A percentile compares a stretch with the other conserved stretches of the same genome.
Conservation (phyloP, 2,329 filamentous ascomycete species). For the Fusarium dimerum region DNA sequence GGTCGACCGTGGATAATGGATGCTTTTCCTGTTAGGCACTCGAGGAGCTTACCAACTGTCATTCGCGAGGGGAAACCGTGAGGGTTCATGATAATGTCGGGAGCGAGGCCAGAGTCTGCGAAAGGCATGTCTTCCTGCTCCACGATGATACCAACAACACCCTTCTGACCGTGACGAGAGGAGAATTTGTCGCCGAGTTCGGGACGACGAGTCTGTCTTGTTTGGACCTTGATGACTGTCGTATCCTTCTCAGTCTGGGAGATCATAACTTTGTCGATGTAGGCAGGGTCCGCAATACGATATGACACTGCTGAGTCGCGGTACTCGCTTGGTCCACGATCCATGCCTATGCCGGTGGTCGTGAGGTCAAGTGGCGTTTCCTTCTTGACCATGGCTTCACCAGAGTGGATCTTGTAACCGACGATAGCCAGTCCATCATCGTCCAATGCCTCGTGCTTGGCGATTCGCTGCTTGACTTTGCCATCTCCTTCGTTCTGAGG, state of each 20-base stretch:
- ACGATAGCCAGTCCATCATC: slow-evolving; percentile 87
- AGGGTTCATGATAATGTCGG: slow-evolving; percentile 99
- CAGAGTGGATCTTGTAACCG: slow-evolving; percentile 73
- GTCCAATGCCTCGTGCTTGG: slow-evolving; percentile 74
- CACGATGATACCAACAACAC: slow-evolving; percentile 94
- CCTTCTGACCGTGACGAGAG: slow-evolving; percentile 96
- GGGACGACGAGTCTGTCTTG: slow-evolving; percentile 90
- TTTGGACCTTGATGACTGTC: slow-evolving; percentile 89
- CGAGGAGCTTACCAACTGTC: slow-evolving; percentile 97
- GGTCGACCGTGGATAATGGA: slow-evolving; percentile 82
- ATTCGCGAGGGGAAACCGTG: slow-evolving; percentile 99
- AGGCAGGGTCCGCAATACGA: slow-evolving; percentile 78
- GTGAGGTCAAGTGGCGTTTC: slow-evolving; percentile 78
- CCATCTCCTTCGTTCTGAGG: slow-evolving; percentile 57
- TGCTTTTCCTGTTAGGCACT: slow-evolving; percentile 92
- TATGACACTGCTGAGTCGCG: slow-evolving; percentile 74
- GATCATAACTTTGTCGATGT: slow-evolving; percentile 96
- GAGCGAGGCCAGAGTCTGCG: slow-evolving; percentile 84
- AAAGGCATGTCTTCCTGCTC: slow-evolving; percentile 98
- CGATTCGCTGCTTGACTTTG: slow-evolving; percentile 60
- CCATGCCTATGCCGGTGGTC: slow-evolving; percentile 69
- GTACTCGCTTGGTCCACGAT: slow-evolving; percentile 63
- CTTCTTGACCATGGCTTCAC: slow-evolving; percentile 90
- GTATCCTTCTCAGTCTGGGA: slow-evolving; percentile 86
- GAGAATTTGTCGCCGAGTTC: slow-evolving; percentile 99